Evolutionary conservation across 257 asterid species (phyloP), one percentile per base, ranked within the genome.

Genomic region (Ocimum tenuiflorum): DNA sequence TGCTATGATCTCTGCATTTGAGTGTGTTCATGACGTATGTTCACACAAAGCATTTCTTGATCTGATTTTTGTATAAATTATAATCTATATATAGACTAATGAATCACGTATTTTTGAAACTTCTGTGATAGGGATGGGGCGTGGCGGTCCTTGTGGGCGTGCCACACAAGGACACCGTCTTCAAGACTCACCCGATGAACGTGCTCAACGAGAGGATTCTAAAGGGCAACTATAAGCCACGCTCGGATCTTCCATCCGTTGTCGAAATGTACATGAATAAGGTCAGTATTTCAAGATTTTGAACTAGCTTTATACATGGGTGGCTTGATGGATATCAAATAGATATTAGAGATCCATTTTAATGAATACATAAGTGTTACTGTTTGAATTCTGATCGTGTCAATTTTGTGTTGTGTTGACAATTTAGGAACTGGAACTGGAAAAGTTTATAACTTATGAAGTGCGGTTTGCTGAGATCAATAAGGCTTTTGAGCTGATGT

Each of bases 81-180:
- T n/a, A n/a, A n/a, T n/a, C n/a, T n/a, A n/a, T n/a, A n/a, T n/a
- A n/a, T n/a, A 27, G 4, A 27, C 31, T 27, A 27, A 27, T 27
- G 3, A 27, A 27, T 4, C 31, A 27, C 31, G 4, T 27, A 1
- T 27, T 1, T 27, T 22, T 1, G 10, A 49, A 1, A 38, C 51
- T n/a, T n/a, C n/a, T n/a, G n/a, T n/a, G n/a, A n/a, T n/a, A 79
- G 88, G 91, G 88, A 36, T 85, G 91, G 95, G 94, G 92, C 4
- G 92, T 85, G 49, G 95, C 91, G 42, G 91, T 86, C 23, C 88
- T 86, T 6, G 91, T n/a, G n/a, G n/a, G n/a, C n/a, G n/a, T n/a
- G n/a, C n/a, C n/a, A n/a, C n/a, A n/a, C n/a, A n/a, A n/a, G n/a
- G n/a, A n/a, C n/a, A n/a, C n/a, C n/a, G n/a, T 12, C 1, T 85